Evolutionary conservation across 768 basidiomycete genomes (phyloP).

Genomic region (Amanita inopinata): DNA sequence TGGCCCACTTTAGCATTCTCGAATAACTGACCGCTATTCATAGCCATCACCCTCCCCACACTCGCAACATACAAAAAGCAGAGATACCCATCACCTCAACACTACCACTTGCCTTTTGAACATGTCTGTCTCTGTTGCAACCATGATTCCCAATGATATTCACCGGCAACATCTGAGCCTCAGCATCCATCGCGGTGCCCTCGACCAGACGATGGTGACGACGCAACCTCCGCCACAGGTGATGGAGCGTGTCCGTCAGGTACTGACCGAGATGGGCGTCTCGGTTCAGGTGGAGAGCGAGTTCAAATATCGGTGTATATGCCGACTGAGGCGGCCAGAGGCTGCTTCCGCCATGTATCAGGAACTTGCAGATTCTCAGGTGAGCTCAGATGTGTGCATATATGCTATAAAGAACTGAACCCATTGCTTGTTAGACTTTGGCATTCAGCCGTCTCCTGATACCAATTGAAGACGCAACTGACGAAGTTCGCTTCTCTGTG

Average conservation of each 20-base stretch:
- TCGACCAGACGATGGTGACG: slow-evolving; percentile 81
- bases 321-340: slow-evolving; percentile 23
- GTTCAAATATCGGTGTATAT: slow-evolving; percentile 72
- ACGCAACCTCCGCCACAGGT: slow-evolving; percentile 64
- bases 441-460: slow-evolving; percentile 16
- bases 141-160: slow-evolving; percentile 15
- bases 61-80: no score
- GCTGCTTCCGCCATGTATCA: background rate
- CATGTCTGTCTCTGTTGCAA: slow-evolving; percentile 14
- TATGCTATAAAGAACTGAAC: background rate
- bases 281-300: slow-evolving; percentile 71
- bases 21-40: no score
- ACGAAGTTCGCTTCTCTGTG: slow-evolving; percentile 89
- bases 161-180: slow-evolving; percentile 8
- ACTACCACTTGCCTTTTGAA: no score
- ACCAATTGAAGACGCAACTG: slow-evolving; percentile 60
- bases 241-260: slow-evolving; percentile 60
- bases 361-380: background rate
- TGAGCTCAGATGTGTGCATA: background rate
- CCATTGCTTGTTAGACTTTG: background rate
- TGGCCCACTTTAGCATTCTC: no score
- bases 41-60: no score
- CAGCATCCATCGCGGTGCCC: slow-evolving; percentile 68
- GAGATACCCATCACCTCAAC: no score
- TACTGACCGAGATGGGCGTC: slow-evolving; percentile 74